A percentile compares a stretch with the other conserved stretches of the same genome.
Evolutionary conservation across 1,284 basidiomycete species (phyloP).

Genomic region (Ustilago trichophora): DNA sequence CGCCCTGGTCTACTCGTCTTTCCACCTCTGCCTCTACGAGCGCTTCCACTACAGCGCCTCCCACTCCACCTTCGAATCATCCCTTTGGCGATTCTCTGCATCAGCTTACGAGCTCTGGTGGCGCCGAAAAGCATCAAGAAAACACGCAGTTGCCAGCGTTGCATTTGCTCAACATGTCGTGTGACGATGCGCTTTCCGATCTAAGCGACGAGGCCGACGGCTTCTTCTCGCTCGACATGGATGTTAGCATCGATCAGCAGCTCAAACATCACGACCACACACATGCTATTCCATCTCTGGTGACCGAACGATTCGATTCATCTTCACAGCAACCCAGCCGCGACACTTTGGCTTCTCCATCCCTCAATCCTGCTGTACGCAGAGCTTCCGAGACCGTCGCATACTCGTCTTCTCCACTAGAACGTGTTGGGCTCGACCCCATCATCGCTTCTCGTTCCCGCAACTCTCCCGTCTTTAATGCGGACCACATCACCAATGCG

Average conservation of each 20-base stretch:
- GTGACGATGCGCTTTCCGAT: conserved; percentile 32
- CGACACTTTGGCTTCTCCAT: conserved; percentile 2
- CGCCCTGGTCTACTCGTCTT: conserved; percentile 39
- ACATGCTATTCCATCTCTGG: too few species aligned
- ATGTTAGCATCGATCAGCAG: conserved; percentile 48
- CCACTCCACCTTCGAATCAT: conserved; percentile 20
- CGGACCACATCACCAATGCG: background rate
- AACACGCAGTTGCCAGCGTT: conserved; percentile 14
- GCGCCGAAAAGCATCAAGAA: conserved; percentile 4
- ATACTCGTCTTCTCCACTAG: conserved; percentile 32
- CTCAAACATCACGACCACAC: conserved; percentile 3
- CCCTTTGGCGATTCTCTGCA: too few species aligned
- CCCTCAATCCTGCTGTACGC: conserved; percentile 17
- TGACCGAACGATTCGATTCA: conserved; percentile 7
- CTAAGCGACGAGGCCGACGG: conserved; percentile 45
- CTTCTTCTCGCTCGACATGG: conserved; percentile 57
- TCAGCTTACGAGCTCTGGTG: too few species aligned
- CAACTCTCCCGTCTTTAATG: conserved; percentile 19
- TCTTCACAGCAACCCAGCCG: conserved; percentile 5
- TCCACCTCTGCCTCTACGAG: conserved; percentile 39
- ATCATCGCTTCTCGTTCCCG: conserved; percentile 24
- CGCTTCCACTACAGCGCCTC: conserved; percentile 34
- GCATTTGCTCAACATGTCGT: conserved; percentile 39
- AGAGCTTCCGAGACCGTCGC: conserved; percentile 24
- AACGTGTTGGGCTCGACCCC: conserved; percentile 30